phyloP scores from a whole-genome alignment of 805 yeast species.

The Saturnispora saitoi region DNA sequence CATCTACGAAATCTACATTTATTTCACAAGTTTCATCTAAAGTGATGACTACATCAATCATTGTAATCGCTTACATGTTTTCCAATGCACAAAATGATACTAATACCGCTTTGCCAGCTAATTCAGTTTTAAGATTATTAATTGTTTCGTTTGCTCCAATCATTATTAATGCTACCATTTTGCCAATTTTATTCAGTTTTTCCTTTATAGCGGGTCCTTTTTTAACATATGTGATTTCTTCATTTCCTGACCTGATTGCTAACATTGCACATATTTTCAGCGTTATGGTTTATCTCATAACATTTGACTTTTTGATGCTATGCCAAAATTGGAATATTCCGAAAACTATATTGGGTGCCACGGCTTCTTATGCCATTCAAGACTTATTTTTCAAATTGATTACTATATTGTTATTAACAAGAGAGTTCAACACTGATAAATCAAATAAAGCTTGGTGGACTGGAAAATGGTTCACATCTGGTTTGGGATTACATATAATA shows the following conservation, averaged over 20 bases:
- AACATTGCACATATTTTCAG: conserved; percentile 45
- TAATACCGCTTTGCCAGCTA: too few species aligned
- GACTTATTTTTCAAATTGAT: conserved; percentile 45
- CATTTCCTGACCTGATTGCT: conserved; percentile 28
- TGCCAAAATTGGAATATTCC: conserved; percentile 61
- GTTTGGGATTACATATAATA: conserved; percentile 87
- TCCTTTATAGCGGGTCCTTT: too few species aligned
- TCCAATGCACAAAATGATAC: too few species aligned
- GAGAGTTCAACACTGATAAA: conserved; percentile 49
- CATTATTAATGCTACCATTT: too few species aligned
- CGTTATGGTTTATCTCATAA: conserved; percentile 42
- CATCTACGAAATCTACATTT: conserved; percentile 30
- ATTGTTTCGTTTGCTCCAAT: too few species aligned
- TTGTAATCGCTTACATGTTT: conserved; percentile 22
- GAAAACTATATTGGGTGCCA: conserved; percentile 52
- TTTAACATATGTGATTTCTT: too few species aligned
- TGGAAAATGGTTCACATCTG: conserved; percentile 96
- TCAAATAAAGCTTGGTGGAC: conserved; percentile 37
- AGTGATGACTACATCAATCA: conserved; percentile 28
- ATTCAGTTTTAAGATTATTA: too few species aligned
- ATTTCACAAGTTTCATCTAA: conserved; percentile 35
- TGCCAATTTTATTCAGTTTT: too few species aligned
- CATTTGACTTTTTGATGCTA: conserved; percentile 58
- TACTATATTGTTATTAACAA: conserved; percentile 25
- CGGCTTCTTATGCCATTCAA: conserved; percentile 48